Evolutionary conservation across 345 rosid species (phyloP).

Genomic region (Eucalyptus shirleyi): DNA sequence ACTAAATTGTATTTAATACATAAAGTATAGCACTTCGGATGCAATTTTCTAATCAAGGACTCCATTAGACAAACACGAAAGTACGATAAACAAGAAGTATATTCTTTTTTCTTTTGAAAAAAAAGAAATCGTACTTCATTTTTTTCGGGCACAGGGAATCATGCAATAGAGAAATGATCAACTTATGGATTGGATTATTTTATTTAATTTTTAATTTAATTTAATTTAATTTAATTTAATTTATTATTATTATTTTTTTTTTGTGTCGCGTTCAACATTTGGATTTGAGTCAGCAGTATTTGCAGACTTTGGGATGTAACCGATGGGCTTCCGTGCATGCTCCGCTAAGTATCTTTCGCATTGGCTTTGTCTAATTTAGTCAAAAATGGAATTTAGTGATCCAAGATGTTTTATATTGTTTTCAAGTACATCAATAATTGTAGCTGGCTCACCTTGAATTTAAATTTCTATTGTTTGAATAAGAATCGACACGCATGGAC

Average conservation of each 20-base stretch:
- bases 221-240: too few species aligned
- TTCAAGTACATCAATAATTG: background rate
- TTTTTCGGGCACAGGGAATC: background rate
- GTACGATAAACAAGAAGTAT: background rate
- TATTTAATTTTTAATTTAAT: too few species aligned
- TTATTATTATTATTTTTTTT: too few species aligned
- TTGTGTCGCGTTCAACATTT: background rate
- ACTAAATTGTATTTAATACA: background rate
- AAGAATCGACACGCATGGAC: background rate
- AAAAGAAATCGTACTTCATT: background rate
- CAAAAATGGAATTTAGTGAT: background rate
- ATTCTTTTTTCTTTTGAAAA: background rate
- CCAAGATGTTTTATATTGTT: background rate
- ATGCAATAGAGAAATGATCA: background rate
- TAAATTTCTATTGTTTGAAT: background rate
- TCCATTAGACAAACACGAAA: background rate
- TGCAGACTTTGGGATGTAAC: background rate
- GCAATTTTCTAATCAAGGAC: background rate
- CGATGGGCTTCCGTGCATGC: background rate
- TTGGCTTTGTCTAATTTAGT: background rate
- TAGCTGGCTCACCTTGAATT: background rate
- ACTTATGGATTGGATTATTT: background rate
- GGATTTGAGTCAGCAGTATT: background rate
- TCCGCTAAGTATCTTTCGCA: background rate
- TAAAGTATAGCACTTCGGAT: background rate